Conservation (phyloP, 106 monocot genomes). For the Triglochin maritima region DNA sequence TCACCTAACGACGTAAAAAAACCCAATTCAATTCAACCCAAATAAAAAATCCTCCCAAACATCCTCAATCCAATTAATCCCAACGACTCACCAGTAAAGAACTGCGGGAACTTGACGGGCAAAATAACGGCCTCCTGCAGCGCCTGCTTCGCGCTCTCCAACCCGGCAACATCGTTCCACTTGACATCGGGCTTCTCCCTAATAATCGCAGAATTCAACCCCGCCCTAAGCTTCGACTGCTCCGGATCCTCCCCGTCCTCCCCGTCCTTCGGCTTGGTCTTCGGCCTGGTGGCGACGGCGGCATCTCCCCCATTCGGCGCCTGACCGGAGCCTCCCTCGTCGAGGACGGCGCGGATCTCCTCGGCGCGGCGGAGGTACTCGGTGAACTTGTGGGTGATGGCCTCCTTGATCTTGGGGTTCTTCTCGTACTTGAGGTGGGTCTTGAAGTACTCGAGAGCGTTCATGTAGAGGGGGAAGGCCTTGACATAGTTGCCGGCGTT, state of each 20-base stretch:
- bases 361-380: conserved; percentile 77
- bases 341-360: conserved; percentile 68
- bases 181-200: conserved; percentile 68
- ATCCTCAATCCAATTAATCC: too few relatives aligned
- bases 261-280: conserved; percentile 65
- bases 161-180: conserved; percentile 76
- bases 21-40: too few relatives aligned
- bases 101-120: conserved; percentile 74
- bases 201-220: conserved; percentile 69
- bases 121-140: conserved; percentile 78
- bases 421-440: conserved; percentile 61
- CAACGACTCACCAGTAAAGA: conserved; percentile 49
- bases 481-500: conserved; percentile 79
- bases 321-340: conserved; percentile 54
- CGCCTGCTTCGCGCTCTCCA: conserved; percentile 75
- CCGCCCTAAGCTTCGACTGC: conserved; percentile 62
- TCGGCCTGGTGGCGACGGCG: conserved; percentile 43
- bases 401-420: conserved; percentile 66
- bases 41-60: too few relatives aligned
- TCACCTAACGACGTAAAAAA: too few relatives aligned
- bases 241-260: conserved; percentile 48
- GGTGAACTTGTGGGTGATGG: conserved; percentile 83
- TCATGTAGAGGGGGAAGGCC: conserved; percentile 81
- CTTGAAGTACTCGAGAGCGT: conserved; percentile 73
- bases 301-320: conserved; percentile 47